phyloP scores from a whole-genome alignment of 495 filamentous ascomycete species.

The Trypethelium eluteriae region DNA sequence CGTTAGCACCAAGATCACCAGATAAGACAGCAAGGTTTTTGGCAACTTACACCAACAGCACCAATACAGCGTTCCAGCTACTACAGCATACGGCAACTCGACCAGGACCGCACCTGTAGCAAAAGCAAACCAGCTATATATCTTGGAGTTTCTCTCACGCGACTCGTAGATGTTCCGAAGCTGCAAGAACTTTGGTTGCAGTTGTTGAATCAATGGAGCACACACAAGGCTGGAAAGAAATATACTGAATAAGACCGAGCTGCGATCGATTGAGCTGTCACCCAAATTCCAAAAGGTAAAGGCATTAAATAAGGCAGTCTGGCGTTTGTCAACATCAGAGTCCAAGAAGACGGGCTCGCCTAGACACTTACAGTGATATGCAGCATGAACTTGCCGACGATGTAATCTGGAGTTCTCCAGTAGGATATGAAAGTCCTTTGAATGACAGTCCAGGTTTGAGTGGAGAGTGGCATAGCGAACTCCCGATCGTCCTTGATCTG shows the following conservation, averaged over 20 bases:
- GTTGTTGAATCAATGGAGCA: slow-evolving; percentile 45
- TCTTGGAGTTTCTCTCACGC: slow-evolving; percentile 47
- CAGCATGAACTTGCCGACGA: slow-evolving; percentile 61
- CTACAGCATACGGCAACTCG: slow-evolving; percentile 50
- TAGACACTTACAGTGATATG: slow-evolving; percentile 36
- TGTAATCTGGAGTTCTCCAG: slow-evolving; percentile 81
- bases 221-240: slow-evolving; percentile 49
- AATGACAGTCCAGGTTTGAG: slow-evolving; percentile 49
- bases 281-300: slow-evolving; percentile 76
- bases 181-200: slow-evolving; percentile 49
- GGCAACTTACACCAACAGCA: no score
- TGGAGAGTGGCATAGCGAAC: slow-evolving; percentile 40
- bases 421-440: slow-evolving; percentile 76
- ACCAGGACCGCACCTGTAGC: slow-evolving; percentile 44
- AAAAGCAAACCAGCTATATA: slow-evolving; percentile 52
- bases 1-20: no score
- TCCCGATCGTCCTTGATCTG: slow-evolving; percentile 32
- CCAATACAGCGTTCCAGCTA: slow-evolving; percentile 8
- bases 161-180: slow-evolving; percentile 48
- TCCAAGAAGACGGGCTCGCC: slow-evolving; percentile 16
- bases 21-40: no score
- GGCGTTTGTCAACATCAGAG: slow-evolving; percentile 31
- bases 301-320: slow-evolving; percentile 60
- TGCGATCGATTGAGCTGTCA: slow-evolving; percentile 66
- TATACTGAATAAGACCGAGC: slow-evolving; percentile 53